Conservation (phyloP, 371 early-diverging fungal species). For the Mucor lusitanicus region DNA sequence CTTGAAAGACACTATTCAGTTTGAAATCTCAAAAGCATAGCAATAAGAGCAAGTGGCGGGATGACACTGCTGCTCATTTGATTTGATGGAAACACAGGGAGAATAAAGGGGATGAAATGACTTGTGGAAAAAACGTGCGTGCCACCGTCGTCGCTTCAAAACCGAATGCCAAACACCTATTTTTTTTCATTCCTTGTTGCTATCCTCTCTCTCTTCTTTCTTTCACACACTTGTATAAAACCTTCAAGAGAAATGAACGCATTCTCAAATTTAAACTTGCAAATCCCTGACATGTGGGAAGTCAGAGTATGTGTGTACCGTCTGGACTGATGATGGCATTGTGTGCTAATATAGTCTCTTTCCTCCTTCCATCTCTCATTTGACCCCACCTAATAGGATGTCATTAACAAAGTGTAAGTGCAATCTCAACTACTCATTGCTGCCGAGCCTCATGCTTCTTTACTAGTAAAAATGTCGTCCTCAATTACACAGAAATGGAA, state of each 20-base stretch:
- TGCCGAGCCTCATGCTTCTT: not conserved
- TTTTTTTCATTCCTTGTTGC: not conserved
- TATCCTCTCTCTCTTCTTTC: not conserved
- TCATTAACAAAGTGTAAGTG: conserved; percentile 68
- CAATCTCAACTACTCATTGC: not conserved
- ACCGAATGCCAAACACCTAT: not conserved
- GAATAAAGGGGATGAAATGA: not conserved
- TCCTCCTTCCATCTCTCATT: not conserved
- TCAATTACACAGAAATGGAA: conserved; percentile 89
- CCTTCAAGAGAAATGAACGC: conserved; percentile 34
- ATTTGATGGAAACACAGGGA: not conserved
- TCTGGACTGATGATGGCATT: not conserved
- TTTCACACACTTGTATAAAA: not conserved
- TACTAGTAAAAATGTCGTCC: conserved; percentile 69
- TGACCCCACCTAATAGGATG: conserved; percentile 39
- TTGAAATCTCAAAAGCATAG: too few relatives aligned
- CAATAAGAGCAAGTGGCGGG: not conserved
- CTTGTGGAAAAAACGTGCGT: not conserved
- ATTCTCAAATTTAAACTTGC: conserved; percentile 36
- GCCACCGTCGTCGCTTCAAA: not conserved
- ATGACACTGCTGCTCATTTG: not conserved
- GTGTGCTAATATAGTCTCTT: not conserved
- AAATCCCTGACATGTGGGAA: conserved; percentile 58
- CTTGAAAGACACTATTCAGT: too few relatives aligned
- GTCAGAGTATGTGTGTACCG: conserved; percentile 40